Evolutionary conservation across 495 filamentous ascomycete species (phyloP), one percentile per base, ranked within the genome.

Genomic region (Immersiella caudata): DNA sequence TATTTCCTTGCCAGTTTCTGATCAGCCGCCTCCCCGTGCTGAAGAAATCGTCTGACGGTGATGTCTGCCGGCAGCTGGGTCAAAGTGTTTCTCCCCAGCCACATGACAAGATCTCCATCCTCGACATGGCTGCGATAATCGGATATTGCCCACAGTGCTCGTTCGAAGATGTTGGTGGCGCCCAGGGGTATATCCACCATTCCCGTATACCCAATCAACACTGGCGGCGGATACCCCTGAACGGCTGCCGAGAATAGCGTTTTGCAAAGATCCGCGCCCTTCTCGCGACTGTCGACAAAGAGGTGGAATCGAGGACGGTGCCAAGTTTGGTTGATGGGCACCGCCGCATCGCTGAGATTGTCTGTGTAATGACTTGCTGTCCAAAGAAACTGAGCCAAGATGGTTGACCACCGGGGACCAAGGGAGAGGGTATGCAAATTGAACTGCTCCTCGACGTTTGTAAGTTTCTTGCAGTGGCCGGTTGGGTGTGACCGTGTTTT

Each of bases 191-290:
- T 35, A n/a, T 51, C 21, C 50, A 46, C 40, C 12, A 14, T 46
- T 18, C 36, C 49, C 12, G 21, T 25, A 49, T 65, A 61, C 25
- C 62, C 62, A 6, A 68, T 40, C 14, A 68, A 35, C 5, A 68
- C 57, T 0, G 67, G 67, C 35, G 67, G 67, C 40, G 67, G 67
- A 29, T 68, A 65, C 21, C 67, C 67, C 21, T 64, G 67, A 14
- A 62, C 27, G 9, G 60, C 54, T 18, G 62, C 61, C 26, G 67
- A 68, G 25, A 65, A 40, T 2, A 68, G 55, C 11, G 62, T 55
- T 46, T 25, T 51, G 56, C 66, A 68, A 7, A 68, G 55, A n/a
- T 54, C 25, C 22, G 29, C 22, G 14, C 36, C 16, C 26, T 35
- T 65, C 24, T 49, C 2, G 14, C 62, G 58, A 25, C 51, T 62